Base-by-base conservation (phyloP, 495 filamentous ascomycete genomes). In the Penicillium cinerascens region DNA sequence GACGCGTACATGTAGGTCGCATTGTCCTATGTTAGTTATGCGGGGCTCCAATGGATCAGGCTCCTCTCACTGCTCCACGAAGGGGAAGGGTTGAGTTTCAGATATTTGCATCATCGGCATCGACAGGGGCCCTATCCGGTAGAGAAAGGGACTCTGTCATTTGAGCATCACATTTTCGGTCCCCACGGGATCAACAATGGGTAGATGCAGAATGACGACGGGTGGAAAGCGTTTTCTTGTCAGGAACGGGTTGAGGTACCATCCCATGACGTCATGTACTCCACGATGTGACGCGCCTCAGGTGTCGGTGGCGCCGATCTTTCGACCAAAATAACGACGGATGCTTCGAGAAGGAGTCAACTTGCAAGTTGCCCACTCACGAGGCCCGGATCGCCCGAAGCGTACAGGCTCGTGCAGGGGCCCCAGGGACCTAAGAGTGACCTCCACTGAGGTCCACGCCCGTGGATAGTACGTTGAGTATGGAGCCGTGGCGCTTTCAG, bases 181-280 rank as follows among this genome's bases (percentile, higher is more conserved):
- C 33, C 21, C 27, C 22, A 25, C 36, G 17, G 13, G 21, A 42
- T 50, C 38, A 42, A 50, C 49, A 21, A 41, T n/a, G 26, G n/a
- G 44, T 53, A 21, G 51, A 41, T n/a, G 29, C 16, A 40, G 21
- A 39, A 55, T 44, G 16, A 17, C 36, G 33, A 16, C 10, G 3
- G 20, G 16, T 53, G 49, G 33, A 41, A 46, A 51, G 26, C 23
- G 41, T 8, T 10, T 33, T 33, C 29, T 33, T 11, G 16, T 35
- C 42, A 58, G 50, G 50, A 58, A 58, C 55, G 42, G 16, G 43
- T 16, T 29, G 23, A 43, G 27, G 20, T 17, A 8, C 3, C 33
- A 41, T 16, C 6, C 36, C 4, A 47, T 54, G 56, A 58, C 56
- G 56, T 54, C 56, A 58, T 13, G 15, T n/a, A 13, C 25, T 20